Evolutionary conservation across 2,329 filamentous ascomycete species (phyloP).

Genomic region (Ceratocystis albifundus): DNA sequence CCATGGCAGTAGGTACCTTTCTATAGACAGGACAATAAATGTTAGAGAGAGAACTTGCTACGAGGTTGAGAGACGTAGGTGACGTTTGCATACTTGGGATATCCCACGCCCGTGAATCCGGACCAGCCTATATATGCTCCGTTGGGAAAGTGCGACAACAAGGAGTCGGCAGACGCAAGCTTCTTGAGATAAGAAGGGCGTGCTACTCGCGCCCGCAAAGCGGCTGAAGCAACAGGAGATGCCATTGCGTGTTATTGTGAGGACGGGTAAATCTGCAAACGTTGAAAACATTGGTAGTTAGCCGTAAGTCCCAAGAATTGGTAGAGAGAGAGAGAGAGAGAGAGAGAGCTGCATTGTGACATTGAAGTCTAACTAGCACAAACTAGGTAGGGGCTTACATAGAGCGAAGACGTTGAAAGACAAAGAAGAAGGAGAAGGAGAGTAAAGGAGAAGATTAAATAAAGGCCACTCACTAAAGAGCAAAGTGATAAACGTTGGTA

Average conservation of each 20-base stretch:
- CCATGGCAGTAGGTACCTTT: slow-evolving; percentile 59
- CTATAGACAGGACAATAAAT: background rate
- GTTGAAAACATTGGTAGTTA: slow-evolving; percentile 13
- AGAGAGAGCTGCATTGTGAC: background rate
- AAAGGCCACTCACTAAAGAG: slow-evolving; percentile 2
- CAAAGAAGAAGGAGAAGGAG: slow-evolving; percentile 11
- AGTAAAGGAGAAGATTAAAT: slow-evolving; percentile 16
- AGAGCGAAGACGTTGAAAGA: slow-evolving; percentile 1
- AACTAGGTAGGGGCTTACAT: background rate
- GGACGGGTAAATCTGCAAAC: slow-evolving; percentile 17
- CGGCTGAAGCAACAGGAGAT: slow-evolving; percentile 51
- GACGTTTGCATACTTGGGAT: slow-evolving; percentile 51
- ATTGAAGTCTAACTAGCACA: background rate
- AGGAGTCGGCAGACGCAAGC: slow-evolving; percentile 65
- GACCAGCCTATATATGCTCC: slow-evolving; percentile 83
- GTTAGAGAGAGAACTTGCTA: background rate
- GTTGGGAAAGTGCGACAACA: slow-evolving; percentile 71
- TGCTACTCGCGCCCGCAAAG: slow-evolving; percentile 63
- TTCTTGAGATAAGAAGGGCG: slow-evolving; percentile 70
- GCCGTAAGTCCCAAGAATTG: background rate
- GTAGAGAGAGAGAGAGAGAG: no score
- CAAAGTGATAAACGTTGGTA: slow-evolving; percentile 20
- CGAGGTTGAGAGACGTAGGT: background rate
- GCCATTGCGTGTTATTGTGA: slow-evolving; percentile 32
- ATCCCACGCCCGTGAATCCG: slow-evolving; percentile 81